Evolutionary conservation across 148 eudicot species (phyloP), one percentile per base, ranked within the genome.

Genomic region (Rheum nobile): DNA sequence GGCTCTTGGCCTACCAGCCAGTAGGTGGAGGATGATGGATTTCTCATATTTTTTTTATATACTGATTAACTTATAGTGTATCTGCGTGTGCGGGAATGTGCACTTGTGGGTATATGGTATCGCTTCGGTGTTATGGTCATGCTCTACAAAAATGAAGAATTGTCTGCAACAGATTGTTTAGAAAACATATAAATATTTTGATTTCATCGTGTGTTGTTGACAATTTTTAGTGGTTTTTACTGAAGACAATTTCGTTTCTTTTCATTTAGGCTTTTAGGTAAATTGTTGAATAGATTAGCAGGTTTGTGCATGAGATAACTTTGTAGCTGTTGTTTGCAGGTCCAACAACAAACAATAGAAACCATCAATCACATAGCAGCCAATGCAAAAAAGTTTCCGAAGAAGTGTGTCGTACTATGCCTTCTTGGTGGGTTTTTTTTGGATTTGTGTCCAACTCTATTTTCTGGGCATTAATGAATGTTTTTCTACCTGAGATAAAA

Each of bases 331-430:
- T 34, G 32, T 38, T 39, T 78, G 82, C 93, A 95, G 99, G 99
- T 96, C 79, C 97, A 92, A 84, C 99, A 96, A 80, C 99, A 92
- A 81, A 91, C 93, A 41, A 85, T 96, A 79, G 99, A 96, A 75
- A 88, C 88, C 65, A 76, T 90, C 75, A 84, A 85, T 28, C 84
- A 92, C 74, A 87, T 90, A 73, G 94, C 97, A 79, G 86, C 95
- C 41, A 85, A 94, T 10, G 91, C 97, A 32, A 72, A 88, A 41
- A 96, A 90, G 77, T 92, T 92, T 76, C 92, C 97, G 0, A 96
- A 96, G 77, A 96, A 92, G 84, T 96, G 99, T 90, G 99, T 90
- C 39, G 96, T 96, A 72, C 86, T 96, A 43, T 96, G 99, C 82
- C 87, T 96, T 78, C 79, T 54, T 80, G 99, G 99, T 96, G 75